Evolutionary conservation across 2,329 filamentous ascomycete genomes (phyloP).

Genomic region (Trichoderma oligosporum): DNA sequence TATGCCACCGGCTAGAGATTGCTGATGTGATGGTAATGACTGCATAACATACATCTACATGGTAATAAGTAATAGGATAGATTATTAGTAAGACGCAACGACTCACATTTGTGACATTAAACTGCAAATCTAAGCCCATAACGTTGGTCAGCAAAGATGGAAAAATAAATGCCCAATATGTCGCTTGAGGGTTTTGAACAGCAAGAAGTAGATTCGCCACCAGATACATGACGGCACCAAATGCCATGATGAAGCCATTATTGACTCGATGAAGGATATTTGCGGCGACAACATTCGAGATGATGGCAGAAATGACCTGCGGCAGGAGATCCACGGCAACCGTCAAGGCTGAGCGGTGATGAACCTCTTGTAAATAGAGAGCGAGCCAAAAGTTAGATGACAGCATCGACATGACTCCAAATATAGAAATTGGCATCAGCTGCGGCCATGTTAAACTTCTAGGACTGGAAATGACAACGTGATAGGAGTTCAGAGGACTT

Average conservation of each 20-base stretch:
- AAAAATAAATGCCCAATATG: slow-evolving; percentile 7
- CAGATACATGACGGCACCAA: background rate
- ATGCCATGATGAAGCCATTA: background rate
- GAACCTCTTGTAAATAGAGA: background rate
- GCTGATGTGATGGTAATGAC: background rate
- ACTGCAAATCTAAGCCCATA: background rate
- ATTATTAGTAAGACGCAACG: no score
- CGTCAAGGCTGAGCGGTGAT: background rate
- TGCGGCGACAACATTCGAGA: background rate
- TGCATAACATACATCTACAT: slow-evolving; percentile 10
- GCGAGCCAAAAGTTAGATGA: slow-evolving; percentile 8
- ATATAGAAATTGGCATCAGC: background rate
- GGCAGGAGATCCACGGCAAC: background rate
- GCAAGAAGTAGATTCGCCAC: background rate
- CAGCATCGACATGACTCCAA: slow-evolving; percentile 4
- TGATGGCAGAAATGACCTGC: background rate
- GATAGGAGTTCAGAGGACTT: background rate
- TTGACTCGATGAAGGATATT: slow-evolving; percentile 1
- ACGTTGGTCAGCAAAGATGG: background rate
- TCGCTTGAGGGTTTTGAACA: background rate
- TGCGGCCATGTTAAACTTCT: background rate
- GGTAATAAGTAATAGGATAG: background rate
- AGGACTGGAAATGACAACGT: no score
- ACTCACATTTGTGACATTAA: slow-evolving; percentile 2
- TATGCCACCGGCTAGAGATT: background rate